Percentiles rank a stretch among this genome's conserved stretches.
phyloP scores from a whole-genome alignment of 768 basidiomycete species.

The Lentinula detonsa region DNA sequence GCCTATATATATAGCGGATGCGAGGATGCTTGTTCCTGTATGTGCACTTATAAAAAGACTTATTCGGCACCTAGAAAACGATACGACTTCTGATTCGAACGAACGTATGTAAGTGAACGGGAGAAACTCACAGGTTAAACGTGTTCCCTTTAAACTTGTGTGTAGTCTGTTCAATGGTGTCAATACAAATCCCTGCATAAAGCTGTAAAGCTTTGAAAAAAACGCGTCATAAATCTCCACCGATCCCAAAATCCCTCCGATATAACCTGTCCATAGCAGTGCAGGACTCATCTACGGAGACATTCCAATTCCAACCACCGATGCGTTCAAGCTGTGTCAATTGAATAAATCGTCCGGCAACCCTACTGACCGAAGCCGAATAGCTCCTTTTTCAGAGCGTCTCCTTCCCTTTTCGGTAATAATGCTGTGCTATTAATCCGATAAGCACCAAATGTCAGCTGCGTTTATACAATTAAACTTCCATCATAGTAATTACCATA shows the following conservation, averaged over 20 bases:
- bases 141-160: too few species aligned
- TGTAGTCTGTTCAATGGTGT: neutral
- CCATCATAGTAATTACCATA: neutral
- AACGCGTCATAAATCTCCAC: neutral
- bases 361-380: neutral
- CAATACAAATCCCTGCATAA: neutral
- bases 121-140: too few species aligned
- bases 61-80: too few species aligned
- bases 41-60: too few species aligned
- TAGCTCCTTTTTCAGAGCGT: neutral
- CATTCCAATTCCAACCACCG: neutral
- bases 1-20: too few species aligned
- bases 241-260: neutral
- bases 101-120: too few species aligned
- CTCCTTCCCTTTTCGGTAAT: neutral
- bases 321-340: neutral
- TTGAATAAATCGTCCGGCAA: neutral
- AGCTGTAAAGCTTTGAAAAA: neutral
- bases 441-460: neutral
- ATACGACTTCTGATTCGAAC: too few species aligned
- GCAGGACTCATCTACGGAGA: neutral
- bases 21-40: too few species aligned
- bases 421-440: neutral
- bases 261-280: constrained; percentile 9
- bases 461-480: neutral